A percentile compares a stretch with the other conserved stretches of the same genome.
Conservation (phyloP, 2,329 filamentous ascomycete species). For the Ramularia collo-cygni region DNA sequence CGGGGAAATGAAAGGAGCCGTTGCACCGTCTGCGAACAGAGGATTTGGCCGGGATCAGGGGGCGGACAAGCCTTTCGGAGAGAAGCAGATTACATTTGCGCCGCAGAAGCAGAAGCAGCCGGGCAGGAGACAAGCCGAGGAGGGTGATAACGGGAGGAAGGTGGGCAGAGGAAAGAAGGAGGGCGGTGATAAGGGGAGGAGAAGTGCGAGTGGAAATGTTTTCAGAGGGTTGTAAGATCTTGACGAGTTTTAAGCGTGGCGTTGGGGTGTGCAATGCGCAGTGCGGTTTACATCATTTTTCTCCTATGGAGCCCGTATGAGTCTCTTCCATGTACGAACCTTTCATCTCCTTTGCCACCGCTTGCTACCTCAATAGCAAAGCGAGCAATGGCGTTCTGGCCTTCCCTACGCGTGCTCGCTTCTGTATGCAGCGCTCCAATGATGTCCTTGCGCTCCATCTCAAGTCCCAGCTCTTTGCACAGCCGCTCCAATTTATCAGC, state of each 20-base stretch:
- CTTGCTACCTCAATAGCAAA: no score
- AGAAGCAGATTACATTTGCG: constrained; percentile 65
- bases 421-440: constrained; percentile 46
- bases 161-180: constrained; percentile 27
- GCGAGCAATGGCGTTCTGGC: no score
- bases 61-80: constrained; percentile 38
- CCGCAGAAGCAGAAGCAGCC: constrained; percentile 47
- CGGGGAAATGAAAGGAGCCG: no score
- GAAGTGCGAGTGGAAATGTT: constrained; percentile 70
- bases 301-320: no score
- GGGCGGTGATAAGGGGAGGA: constrained; percentile 41
- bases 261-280: no score
- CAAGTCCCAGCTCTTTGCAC: constrained; percentile 31
- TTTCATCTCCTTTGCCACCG: no score
- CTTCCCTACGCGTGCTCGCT: no score
- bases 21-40: no score
- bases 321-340: no score
- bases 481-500: constrained; percentile 45
- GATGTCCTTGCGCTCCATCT: constrained; percentile 35
- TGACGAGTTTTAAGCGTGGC: not conserved
- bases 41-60: no score
- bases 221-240: constrained; percentile 56
- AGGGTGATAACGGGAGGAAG: constrained; percentile 27
- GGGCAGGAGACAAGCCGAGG: constrained; percentile 11
- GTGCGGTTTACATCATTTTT: no score